These are phyloP conservation scores for Lactifluus hygrophoroides DNA, from an alignment of 768 basidiomycete genomes.

Conservation along the genomic window DNA sequence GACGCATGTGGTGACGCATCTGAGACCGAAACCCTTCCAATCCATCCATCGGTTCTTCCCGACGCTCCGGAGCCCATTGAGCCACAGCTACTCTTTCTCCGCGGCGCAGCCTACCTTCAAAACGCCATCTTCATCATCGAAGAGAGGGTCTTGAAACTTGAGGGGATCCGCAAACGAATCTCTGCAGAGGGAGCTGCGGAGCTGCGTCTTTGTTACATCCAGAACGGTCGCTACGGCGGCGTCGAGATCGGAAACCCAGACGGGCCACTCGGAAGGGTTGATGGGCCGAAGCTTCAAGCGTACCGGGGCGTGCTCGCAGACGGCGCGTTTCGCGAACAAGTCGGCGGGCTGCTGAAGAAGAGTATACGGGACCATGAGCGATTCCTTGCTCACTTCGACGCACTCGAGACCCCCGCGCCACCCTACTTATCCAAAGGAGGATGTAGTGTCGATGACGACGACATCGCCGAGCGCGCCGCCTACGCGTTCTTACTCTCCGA, in stretches of 20 bases:
- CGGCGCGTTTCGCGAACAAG: slow-evolving; percentile 48
- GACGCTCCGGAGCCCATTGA: slow-evolving; percentile 84
- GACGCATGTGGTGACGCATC: slow-evolving; percentile 37
- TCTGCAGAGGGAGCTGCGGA: slow-evolving; percentile 59
- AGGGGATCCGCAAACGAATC: slow-evolving; percentile 52
- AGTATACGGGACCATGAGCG: slow-evolving; percentile 78
- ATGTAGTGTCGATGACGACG: slow-evolving; percentile 18
- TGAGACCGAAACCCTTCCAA: slow-evolving; percentile 41
- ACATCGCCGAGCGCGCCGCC: slow-evolving; percentile 47
- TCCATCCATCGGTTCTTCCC: slow-evolving; percentile 68
- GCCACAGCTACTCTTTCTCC: slow-evolving; percentile 76
- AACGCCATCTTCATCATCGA: slow-evolving; percentile 73
- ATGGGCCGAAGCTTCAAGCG: slow-evolving; percentile 50
- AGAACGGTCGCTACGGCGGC: slow-evolving; percentile 72
- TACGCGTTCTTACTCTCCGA: slow-evolving; percentile 65
- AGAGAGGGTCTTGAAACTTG: slow-evolving; percentile 57
- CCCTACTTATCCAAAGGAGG: not conserved
- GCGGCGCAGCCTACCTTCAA: slow-evolving; percentile 77
- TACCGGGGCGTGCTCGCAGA: slow-evolving; percentile 56
- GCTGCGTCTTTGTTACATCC: slow-evolving; percentile 65
- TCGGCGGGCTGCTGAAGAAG: slow-evolving; percentile 56
- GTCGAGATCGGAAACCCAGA: slow-evolving; percentile 77
- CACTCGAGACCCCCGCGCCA: slow-evolving; percentile 39
- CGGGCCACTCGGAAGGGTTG: slow-evolving; percentile 57
- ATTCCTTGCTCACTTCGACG: slow-evolving; percentile 77